These are phyloP conservation scores for Penicillium lividum DNA, from an alignment of 495 filamentous ascomycete species.

Conservation along the genomic window DNA sequence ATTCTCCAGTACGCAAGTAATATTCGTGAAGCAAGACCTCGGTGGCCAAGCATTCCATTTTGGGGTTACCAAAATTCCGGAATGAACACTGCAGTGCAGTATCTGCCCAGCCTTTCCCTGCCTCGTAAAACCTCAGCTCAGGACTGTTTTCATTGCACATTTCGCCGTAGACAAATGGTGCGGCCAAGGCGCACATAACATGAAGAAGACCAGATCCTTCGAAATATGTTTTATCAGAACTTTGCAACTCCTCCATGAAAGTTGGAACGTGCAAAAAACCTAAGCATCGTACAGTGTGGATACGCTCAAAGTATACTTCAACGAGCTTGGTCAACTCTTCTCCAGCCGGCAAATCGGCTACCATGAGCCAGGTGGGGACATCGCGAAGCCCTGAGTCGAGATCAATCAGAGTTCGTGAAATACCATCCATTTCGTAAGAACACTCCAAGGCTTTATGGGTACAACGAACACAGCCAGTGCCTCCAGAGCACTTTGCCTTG, in stretches of 20 bases:
- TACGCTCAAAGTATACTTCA: neutral
- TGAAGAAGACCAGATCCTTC: neutral
- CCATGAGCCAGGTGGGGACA: neutral
- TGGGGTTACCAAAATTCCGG: neutral
- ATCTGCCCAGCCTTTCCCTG: neutral
- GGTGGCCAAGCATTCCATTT: neutral
- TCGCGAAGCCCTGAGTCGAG: neutral
- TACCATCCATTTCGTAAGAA: neutral
- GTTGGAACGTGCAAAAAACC: neutral
- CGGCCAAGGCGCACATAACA: neutral
- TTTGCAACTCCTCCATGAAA: neutral
- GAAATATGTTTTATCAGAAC: neutral
- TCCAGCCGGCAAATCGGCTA: neutral
- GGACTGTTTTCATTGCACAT: neutral
- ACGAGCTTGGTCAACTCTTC: neutral
- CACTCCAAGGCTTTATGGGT: neutral
- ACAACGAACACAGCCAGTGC: neutral
- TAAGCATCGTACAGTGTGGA: neutral
- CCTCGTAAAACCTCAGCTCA: neutral
- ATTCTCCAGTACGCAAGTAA: neutral
- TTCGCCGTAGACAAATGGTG: neutral
- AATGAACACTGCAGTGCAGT: neutral
- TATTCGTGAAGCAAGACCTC: neutral
- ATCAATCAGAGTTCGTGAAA: neutral
- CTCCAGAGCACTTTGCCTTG: neutral